Evolutionary conservation across 495 filamentous ascomycete species (phyloP).

Genomic region (Hypoxylon crocopeplum): DNA sequence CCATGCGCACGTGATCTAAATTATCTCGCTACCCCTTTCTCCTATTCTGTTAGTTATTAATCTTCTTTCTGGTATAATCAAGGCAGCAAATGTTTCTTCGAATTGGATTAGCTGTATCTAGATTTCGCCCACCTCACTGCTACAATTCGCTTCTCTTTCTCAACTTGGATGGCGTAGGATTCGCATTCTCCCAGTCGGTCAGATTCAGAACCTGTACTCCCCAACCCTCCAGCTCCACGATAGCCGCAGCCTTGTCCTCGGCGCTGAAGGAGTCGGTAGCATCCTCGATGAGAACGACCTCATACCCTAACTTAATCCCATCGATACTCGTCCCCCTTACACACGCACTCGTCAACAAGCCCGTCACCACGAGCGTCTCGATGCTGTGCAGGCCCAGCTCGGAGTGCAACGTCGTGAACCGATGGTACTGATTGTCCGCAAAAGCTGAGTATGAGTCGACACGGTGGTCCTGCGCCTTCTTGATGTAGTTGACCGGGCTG

Average conservation of each 20-base stretch:
- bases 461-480: slow-evolving; percentile 44
- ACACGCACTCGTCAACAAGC: slow-evolving; percentile 41
- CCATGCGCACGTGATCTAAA: no score
- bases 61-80: no score
- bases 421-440: slow-evolving; percentile 44
- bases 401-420: slow-evolving; percentile 41
- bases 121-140: not conserved
- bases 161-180: slow-evolving; percentile 15
- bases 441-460: slow-evolving; percentile 43
- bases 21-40: not conserved
- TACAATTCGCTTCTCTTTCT: slow-evolving; percentile 13
- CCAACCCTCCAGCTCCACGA: slow-evolving; percentile 38
- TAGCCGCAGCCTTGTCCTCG: slow-evolving; percentile 29
- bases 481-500: slow-evolving; percentile 40
- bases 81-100: no score
- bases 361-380: slow-evolving; percentile 37
- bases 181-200: slow-evolving; percentile 34
- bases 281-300: slow-evolving; percentile 40
- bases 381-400: slow-evolving; percentile 39
- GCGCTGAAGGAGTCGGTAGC: slow-evolving; percentile 35
- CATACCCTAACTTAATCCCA: slow-evolving; percentile 40
- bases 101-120: no score
- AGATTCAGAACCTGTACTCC: slow-evolving; percentile 39
- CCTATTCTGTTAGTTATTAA: no score
- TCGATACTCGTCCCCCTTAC: slow-evolving; percentile 44